Percentiles rank a stretch among this genome's conserved stretches.
These are phyloP conservation scores for Eruca vesicaria DNA, from an alignment of 441 rosid genomes.

Conservation along the genomic window DNA sequence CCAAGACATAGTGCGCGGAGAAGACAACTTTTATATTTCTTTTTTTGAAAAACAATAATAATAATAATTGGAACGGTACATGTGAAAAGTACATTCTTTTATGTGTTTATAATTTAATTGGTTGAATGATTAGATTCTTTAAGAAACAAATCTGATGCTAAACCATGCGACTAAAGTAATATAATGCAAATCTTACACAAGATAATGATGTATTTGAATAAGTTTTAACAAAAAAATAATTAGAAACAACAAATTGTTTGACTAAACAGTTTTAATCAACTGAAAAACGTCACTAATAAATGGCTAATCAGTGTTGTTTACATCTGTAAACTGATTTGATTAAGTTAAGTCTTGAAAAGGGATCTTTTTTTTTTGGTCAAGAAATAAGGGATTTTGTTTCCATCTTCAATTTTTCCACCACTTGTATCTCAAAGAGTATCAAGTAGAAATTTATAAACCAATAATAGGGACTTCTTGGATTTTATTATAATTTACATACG, in stretches of 20 bases:
- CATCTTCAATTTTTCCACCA: not conserved
- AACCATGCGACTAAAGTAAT: not conserved
- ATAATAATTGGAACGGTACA: not conserved
- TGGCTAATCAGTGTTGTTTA: not conserved
- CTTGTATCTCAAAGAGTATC: too few relatives aligned
- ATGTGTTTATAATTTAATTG: not conserved
- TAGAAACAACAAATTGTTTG: not conserved
- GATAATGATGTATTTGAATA: too few relatives aligned
- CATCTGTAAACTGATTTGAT: not conserved
- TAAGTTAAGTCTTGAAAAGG: not conserved
- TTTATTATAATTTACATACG: slow-evolving; percentile 9
- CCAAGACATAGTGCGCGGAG: slow-evolving; percentile 21
- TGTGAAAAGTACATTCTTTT: not conserved
- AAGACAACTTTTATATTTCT: not conserved
- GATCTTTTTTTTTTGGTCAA: too few relatives aligned
- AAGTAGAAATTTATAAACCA: not conserved
- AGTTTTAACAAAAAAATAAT: too few relatives aligned
- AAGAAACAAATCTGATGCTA: not conserved
- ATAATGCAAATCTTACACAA: not conserved
- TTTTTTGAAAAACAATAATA: not conserved
- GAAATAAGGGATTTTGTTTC: not conserved
- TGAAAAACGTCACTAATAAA: not conserved
- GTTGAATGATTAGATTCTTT: not conserved
- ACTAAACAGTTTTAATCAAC: not conserved
- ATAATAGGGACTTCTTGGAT: slow-evolving; percentile 9